Evolutionary conservation across 208 protist genomes (phyloP), one percentile per base, ranked within the genome.

Genomic region (Acanthamoeba sp.): DNA sequence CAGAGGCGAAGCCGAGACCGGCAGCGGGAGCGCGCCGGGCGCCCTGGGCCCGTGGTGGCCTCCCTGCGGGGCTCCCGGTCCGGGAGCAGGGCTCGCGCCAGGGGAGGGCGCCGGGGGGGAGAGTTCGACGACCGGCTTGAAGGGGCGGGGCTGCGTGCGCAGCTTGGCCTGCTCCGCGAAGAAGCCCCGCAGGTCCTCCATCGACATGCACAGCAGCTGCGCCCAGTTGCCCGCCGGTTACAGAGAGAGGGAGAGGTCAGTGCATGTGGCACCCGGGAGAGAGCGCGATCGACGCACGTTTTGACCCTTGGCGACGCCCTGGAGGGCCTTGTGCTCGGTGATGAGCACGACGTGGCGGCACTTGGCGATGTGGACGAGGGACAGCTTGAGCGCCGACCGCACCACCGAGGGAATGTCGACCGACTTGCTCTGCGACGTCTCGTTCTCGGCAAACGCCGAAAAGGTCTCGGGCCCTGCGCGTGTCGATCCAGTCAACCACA

Each of bases 371-470:
- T 91, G 84, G 9, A 91, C 57, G 55, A 91, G 57, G 22, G 84
- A 91, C 55, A 91, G 14, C 57, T 91, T 91, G 84, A 91, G 84
- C 18, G 84, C 84, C 27, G 84, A 91, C 3, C 84, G 84, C 22
- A 91, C 57, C 3, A 91, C 57, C 48, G 84, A 91, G 84, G 84
- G 84, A 16, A 91, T 71, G 34, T 91, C 84, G 16, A 91, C 57
- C 27, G 48, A 29, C 24, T 71, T 62, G 52, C 84, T 91, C 55
- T 91, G 45, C 34, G 84, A 91, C 24, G 48, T 71, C 84, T 91
- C 84, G 34, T 91, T 71, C 7, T 62, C 55, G 16, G 84, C 55
- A 36, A 91, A 71, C 10, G 76, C 38, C 22, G 76, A 85, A 27
- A 85, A 85, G 7, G 32, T 85, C 45, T 85, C 76, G 6, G 76